phyloP scores from a whole-genome alignment of 352 stramenopile genomes.

The Pseudoperonospora humuli region DNA sequence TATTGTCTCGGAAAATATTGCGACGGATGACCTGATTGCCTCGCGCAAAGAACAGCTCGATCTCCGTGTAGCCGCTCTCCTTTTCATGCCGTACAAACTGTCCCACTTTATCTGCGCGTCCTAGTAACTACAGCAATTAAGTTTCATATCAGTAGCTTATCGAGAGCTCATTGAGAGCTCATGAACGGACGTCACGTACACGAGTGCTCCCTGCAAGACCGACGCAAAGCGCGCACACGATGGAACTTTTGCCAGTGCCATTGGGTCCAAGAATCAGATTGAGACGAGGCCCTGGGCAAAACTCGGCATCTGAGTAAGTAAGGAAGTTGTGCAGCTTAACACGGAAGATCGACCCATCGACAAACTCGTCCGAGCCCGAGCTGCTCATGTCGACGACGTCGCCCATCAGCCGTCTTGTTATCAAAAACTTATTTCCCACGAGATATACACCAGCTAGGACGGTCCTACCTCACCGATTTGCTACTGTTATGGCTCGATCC shows the following conservation, averaged over 20 bases:
- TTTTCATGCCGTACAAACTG: slow-evolving; percentile 88
- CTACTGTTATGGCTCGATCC: no score
- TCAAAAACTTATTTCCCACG: no score
- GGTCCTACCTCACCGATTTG: no score
- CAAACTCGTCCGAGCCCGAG: slow-evolving; percentile 55
- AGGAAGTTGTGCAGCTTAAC: slow-evolving; percentile 93
- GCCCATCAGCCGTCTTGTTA: background rate
- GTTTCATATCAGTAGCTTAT: no score
- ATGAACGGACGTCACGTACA: slow-evolving; percentile 36
- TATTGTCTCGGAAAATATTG: slow-evolving; percentile 88
- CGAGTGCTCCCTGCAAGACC: slow-evolving; percentile 92
- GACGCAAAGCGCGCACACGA: slow-evolving; percentile 97
- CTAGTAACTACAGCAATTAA: slow-evolving; percentile 62
- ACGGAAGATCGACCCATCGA: slow-evolving; percentile 85
- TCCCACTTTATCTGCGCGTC: slow-evolving; percentile 89
- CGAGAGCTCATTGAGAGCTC: no score
- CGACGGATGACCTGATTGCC: slow-evolving; percentile 84
- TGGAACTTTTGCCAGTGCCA: slow-evolving; percentile 90
- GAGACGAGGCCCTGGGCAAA: slow-evolving; percentile 87
- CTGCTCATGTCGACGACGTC: slow-evolving; percentile 15
- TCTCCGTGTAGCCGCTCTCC: slow-evolving; percentile 83
- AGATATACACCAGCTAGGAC: no score
- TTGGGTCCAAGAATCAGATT: slow-evolving; percentile 98
- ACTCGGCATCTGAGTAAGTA: slow-evolving; percentile 88
- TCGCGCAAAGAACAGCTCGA: slow-evolving; percentile 88